Base-by-base conservation (phyloP, 2,329 filamentous ascomycete species). In the Camptophora hylomeconis region DNA sequence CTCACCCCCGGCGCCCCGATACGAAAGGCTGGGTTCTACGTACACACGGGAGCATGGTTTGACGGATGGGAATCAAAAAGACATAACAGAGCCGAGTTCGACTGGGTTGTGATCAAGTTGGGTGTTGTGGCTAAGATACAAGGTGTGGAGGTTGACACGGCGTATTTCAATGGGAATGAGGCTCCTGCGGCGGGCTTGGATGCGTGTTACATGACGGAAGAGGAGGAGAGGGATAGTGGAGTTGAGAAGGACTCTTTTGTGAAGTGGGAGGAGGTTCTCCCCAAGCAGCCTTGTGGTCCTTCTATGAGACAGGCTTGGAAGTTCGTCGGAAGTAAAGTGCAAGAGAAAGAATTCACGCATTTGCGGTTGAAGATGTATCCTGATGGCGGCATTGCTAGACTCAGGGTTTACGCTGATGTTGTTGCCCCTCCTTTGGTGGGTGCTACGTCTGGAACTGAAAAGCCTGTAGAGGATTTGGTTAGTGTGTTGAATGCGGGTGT, bases 21-120 rank as follows among this genome's bases (percentile, higher is more conserved):
- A 40, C 64, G 63, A 39, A 65, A 63, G 33, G 63, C 67, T 0
- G 69, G 69, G 28, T 60, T 69, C 43, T 74, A 72, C 51, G 60
- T 66, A 21, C 64, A 70, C 46, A 61, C 67, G 3, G 70, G 70
- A 33, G 69, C 68, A 26, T 75, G 70, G 69, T 75, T 72, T 45
- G 69, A 75, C 46, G 70, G 70, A 11, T 75, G 70, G 70, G 70
- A 75, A 40, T 74, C 70, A 4, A 57, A 70, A 5, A 58, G 70
- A 15, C 70, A 75, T 52, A 75, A 75, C 45, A 50, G 59, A 0
- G 58, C 61, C 20, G 58, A 62, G 7, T 69, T 61, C 37, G 70
- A 75, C 50, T 75, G 66, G 65, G 69, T 68, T 1, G 61, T 74
- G 5, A 58, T 31, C 9, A 31, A 24, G 24, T 17, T 36, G 7